Conservation (phyloP, 1,284 basidiomycete genomes). For the Taiwanofungus camphoratus region DNA sequence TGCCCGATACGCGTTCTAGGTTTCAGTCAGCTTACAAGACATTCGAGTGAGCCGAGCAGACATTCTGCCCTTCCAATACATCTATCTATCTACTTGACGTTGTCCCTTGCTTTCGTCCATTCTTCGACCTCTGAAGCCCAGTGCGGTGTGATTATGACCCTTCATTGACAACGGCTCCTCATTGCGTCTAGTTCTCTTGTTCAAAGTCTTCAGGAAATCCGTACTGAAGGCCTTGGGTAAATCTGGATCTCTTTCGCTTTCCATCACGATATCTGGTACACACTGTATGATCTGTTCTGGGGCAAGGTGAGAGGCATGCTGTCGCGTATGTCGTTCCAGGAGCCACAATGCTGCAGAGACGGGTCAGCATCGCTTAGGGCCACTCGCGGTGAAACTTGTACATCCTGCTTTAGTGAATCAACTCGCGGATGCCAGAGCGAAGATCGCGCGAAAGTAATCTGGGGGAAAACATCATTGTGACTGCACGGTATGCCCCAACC, state of each 20-base stretch:
- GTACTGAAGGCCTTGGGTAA: constrained; percentile 31
- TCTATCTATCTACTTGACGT: no score
- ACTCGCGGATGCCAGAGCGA: constrained; percentile 35
- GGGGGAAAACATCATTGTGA: constrained; percentile 40
- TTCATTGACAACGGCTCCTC: constrained; percentile 33
- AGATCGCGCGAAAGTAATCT: constrained; percentile 32
- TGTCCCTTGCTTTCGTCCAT: no score
- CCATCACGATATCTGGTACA: constrained; percentile 43
- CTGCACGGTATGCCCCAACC: constrained; percentile 46
- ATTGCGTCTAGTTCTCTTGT: constrained; percentile 24
- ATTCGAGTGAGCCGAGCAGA: no score
- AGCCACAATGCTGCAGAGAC: constrained; percentile 41
- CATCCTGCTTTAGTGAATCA: constrained; percentile 40
- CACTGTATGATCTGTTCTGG: constrained; percentile 27
- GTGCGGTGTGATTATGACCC: constrained; percentile 54
- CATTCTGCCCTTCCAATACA: no score
- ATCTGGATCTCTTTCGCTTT: constrained; percentile 47
- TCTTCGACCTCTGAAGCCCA: no score
- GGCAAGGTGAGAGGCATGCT: constrained; percentile 38
- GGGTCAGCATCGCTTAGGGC: constrained; percentile 19
- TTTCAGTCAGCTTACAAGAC: no score
- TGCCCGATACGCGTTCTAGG: no score
- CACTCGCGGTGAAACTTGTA: constrained; percentile 32
- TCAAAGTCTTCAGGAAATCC: constrained; percentile 33
- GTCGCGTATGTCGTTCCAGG: constrained; percentile 33